A percentile compares a stretch with the other conserved stretches of the same genome.
These are phyloP conservation scores for Metschnikowia continentalis DNA, from an alignment of 805 yeast genomes.

Conservation along the genomic window DNA sequence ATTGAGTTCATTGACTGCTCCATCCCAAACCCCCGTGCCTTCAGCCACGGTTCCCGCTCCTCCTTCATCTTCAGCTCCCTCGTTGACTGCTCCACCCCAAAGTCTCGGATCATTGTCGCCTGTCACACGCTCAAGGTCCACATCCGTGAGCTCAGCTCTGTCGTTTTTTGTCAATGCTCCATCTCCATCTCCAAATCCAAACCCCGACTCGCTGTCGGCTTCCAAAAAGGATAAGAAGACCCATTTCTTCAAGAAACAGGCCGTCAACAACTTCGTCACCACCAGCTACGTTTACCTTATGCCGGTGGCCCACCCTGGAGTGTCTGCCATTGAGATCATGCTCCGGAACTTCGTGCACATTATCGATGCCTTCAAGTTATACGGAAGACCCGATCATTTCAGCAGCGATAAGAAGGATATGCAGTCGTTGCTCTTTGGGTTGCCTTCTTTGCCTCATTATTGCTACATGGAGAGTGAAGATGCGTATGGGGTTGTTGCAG, in stretches of 20 bases:
- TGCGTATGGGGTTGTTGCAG: slow-evolving; percentile 20
- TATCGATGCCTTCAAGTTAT: slow-evolving; percentile 63
- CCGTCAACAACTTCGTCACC: slow-evolving; percentile 25
- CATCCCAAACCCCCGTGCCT: slow-evolving; percentile 5
- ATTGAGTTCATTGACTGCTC: slow-evolving; percentile 15
- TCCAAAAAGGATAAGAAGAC: neutral
- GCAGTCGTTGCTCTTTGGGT: slow-evolving; percentile 64
- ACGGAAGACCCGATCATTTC: slow-evolving; percentile 72
- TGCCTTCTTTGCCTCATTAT: slow-evolving; percentile 70
- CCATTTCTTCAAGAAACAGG: slow-evolving; percentile 26
- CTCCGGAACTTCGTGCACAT: slow-evolving; percentile 65
- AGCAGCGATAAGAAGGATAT: slow-evolving; percentile 68
- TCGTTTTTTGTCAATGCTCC: slow-evolving; percentile 31
- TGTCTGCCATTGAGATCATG: slow-evolving; percentile 67
- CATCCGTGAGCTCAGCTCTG: slow-evolving; percentile 23
- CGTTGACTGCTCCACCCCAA: too few species aligned
- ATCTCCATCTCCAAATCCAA: slow-evolving; percentile 25
- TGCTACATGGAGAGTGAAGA: slow-evolving; percentile 44
- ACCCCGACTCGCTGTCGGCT: slow-evolving; percentile 8
- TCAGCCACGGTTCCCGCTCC: too few species aligned
- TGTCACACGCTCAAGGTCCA: slow-evolving; percentile 18
- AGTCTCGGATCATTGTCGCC: too few species aligned
- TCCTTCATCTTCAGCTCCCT: too few species aligned
- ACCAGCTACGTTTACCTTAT: slow-evolving; percentile 55
- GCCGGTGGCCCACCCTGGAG: slow-evolving; percentile 72